phyloP scores from a whole-genome alignment of 371 early-diverging fungal species.

The Smittium culicis region DNA sequence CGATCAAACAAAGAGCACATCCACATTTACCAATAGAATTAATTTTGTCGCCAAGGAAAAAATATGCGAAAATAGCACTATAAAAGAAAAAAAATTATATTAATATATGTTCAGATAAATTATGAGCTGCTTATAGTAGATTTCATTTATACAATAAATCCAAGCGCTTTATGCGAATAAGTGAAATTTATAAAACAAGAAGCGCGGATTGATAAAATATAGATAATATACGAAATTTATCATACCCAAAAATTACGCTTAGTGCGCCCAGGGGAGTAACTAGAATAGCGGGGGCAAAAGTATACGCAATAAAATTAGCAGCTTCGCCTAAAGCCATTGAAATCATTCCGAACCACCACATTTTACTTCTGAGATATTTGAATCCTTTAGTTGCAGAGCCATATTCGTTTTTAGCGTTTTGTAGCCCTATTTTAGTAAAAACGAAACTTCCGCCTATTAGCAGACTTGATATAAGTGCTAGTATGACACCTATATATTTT shows the following conservation, averaged over 20 bases:
- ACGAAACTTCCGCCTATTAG: conserved; percentile 87
- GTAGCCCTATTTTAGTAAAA: conserved; percentile 83
- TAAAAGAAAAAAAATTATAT: too few species aligned
- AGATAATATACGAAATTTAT: too few species aligned
- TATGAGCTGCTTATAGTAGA: too few species aligned
- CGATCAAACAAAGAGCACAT: conserved; percentile 77
- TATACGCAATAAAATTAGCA: conserved; percentile 85
- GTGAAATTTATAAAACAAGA: too few species aligned
- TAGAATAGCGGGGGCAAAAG: conserved; percentile 82
- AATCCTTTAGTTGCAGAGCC: conserved; percentile 67
- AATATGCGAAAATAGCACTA: conserved; percentile 74
- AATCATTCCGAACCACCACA: conserved; percentile 85
- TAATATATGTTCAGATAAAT: too few species aligned
- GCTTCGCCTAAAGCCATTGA: conserved; percentile 84
- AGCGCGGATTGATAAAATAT: too few species aligned
- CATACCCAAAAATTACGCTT: conserved; percentile 79
- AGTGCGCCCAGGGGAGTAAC: conserved; percentile 84
- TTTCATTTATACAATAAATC: too few species aligned
- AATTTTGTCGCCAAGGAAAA: conserved; percentile 78
- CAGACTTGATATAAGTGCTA: conserved; percentile 67
- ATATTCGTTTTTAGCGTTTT: conserved; percentile 48
- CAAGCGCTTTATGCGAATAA: too few species aligned
- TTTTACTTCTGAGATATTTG: conserved; percentile 62
- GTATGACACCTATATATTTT: conserved; percentile 69
- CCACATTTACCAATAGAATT: conserved; percentile 75